These are phyloP conservation scores for Tephrocybe sp. DNA, from an alignment of 768 basidiomycete genomes.

Conservation along the genomic window DNA sequence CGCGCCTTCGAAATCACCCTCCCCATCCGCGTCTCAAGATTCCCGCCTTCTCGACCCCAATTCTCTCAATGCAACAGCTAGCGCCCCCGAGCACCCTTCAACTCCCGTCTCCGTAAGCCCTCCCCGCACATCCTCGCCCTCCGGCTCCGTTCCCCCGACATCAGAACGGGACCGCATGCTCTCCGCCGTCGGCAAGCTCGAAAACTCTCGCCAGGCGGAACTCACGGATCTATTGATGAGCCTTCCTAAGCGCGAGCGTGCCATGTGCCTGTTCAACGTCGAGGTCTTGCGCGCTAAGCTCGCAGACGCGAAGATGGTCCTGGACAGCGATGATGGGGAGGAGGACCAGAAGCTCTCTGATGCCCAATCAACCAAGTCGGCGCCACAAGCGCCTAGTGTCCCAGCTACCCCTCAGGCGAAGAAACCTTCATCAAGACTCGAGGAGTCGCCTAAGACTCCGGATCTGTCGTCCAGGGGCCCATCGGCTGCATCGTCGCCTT, in stretches of 20 bases:
- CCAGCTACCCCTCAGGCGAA: conserved; percentile 67
- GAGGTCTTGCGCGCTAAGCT: conserved; percentile 79
- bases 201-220: conserved; percentile 57
- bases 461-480: conserved; percentile 75
- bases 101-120: conserved; percentile 82
- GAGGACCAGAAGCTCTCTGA: conserved; percentile 29
- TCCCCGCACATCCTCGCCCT: conserved; percentile 82
- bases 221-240: conserved; percentile 82
- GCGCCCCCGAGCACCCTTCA: conserved; percentile 88
- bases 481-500: conserved; percentile 69
- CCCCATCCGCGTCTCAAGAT: conserved; percentile 63
- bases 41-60: conserved; percentile 68
- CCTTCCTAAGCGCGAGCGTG: conserved; percentile 85
- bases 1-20: conserved; percentile 51
- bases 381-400: conserved; percentile 11
- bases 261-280: conserved; percentile 87
- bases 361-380: conserved; percentile 17
- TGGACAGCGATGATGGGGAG: conserved; percentile 70
- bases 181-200: conserved; percentile 64
- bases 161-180: conserved; percentile 79
- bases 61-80: conserved; percentile 70
- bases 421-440: conserved; percentile 42
- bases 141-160: conserved; percentile 54
- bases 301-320: conserved; percentile 76
- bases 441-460: conserved; percentile 70